Evolutionary conservation across 1,284 basidiomycete genomes (phyloP), one percentile per base, ranked within the genome.

Genomic region (Ganoderma resinaceum): DNA sequence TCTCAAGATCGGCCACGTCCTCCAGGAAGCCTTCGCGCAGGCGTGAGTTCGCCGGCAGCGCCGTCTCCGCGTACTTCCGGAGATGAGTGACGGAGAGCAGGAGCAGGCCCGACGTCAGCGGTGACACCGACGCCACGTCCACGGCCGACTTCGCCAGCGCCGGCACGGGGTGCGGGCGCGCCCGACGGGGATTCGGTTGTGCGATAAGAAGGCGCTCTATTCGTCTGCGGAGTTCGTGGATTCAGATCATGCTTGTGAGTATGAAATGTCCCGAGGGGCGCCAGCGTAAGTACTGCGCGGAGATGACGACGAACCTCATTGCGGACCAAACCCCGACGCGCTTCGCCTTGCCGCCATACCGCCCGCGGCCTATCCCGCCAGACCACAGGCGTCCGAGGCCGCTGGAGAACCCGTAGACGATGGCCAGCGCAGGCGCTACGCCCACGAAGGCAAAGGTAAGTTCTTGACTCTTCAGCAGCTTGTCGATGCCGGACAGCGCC

Each of bases 361-460:
- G 82, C 18, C 86, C 83, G 57, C 78, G 78, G 29, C 86, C 85
- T 65, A 78, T 79, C 8, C 84, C 84, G 23, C 85, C 85, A 1
- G 76, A 78, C 85, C 85, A 89, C 16, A 89, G 68, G 3, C 81
- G 77, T 2, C 82, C 77, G 12, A 91, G 49, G 78, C 87, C 90
- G 6, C 87, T 87, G 12, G 86, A 84, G 9, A 88, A 72, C 1
- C 91, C 84, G 75, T 97, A 97, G 3, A 97, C 86, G 55, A 99
- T 84, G 1, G 91, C 89, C 23, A 99, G 82, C 0, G 94, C 92
- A 1, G 97, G 97, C 0, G 97, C 97, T 16, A 99, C 93, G 73
- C 97, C 97, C 67, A 99, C 96, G 72, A 98, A 98, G 1, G 95
- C 97, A 76, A 99, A 99, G 1, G 98, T 98, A 38, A 99, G 85